Evolutionary conservation across 2,329 filamentous ascomycete species (phyloP), one percentile per base, ranked within the genome.

Genomic region (Ceratocystis colombiana): DNA sequence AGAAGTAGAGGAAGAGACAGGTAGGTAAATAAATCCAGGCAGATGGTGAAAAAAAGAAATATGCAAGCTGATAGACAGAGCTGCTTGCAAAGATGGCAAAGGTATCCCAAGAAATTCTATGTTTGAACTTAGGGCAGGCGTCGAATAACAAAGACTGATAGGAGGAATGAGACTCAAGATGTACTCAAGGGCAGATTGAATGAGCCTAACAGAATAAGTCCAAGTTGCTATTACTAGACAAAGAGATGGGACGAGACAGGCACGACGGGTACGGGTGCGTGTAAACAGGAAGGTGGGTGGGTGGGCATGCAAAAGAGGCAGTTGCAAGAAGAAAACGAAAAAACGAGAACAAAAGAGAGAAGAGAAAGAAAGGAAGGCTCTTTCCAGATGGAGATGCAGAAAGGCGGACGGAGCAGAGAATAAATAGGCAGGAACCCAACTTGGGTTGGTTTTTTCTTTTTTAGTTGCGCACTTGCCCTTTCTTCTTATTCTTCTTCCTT

Each of bases 391-490:
- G n/a, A n/a, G 45, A 22, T 12, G 50, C 20, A 25, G 50, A 55
- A 37, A 37, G 33, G 33, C 33, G 50, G 50, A 28, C 50, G 50
- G 50, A 55, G 12, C 50, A 28, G 50, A 25, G 50, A 25, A 55
- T 55, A 55, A 55, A 55, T 55, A 55, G 50, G 50, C 50, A 55
- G 25, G 50, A 55, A 55, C 50, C 22, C 20, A 25, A 25, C 8
- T 37, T 37, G 8, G 33, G 33, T 12, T 37, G 33, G 8, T 37
- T 10, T 10, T 37, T 37, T 37, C 8, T 25, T 55, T 20, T 12
- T 25, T 22, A 55, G 50, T 55, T 28, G 50, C 50, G 50, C 50
- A 55, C 50, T 55, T 55, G 50, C 50, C 50, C 25, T 55, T 55
- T 25, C 25, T 55, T 55, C 22, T 28, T 37, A 37, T 37, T 37